Conservation (phyloP, 2,329 filamentous ascomycete genomes). For the Talaromyces sp. region DNA sequence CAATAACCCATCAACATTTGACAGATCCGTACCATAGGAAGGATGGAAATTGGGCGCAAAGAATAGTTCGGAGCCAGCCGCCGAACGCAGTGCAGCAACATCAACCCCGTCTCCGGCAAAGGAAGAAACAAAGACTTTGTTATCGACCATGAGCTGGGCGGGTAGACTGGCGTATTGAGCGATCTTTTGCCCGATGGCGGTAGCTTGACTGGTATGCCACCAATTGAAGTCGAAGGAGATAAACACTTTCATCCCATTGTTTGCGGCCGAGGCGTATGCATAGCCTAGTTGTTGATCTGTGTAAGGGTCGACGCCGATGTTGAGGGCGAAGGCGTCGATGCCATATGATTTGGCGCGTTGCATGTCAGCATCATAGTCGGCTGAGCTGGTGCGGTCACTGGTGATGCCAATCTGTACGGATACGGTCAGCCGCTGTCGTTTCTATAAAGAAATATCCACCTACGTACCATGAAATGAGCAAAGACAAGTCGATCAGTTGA, state of each 20-base stretch:
- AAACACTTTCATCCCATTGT: conserved; percentile 51
- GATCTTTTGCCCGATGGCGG: conserved; percentile 45
- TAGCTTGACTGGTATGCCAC: conserved; percentile 38
- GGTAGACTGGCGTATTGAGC: conserved; percentile 43
- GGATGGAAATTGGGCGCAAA: conserved; percentile 53
- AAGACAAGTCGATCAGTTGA: conserved; percentile 15
- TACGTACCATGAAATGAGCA: conserved; percentile 19
- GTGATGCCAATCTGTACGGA: conserved; percentile 46
- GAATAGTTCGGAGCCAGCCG: conserved; percentile 43
- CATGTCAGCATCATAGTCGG: conserved; percentile 50
- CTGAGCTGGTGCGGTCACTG: conserved; percentile 40
- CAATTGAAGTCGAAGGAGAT: conserved; percentile 58
- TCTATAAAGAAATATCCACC: not conserved
- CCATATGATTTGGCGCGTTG: conserved; percentile 41
- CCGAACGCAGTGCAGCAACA: conserved; percentile 39
- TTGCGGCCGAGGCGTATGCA: conserved; percentile 50
- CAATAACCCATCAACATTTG: conserved; percentile 40
- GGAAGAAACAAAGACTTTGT: conserved; percentile 53
- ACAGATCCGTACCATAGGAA: conserved; percentile 33
- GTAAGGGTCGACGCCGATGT: conserved; percentile 47
- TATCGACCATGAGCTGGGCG: conserved; percentile 50
- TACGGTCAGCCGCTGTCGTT: not conserved
- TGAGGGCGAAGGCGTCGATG: conserved; percentile 52
- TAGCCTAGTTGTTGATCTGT: conserved; percentile 46
- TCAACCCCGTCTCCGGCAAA: conserved; percentile 51